Percentiles rank a stretch among this genome's conserved stretches.
These are phyloP conservation scores for Ophiostoma ulmi DNA, from an alignment of 2,329 filamentous ascomycete genomes.

Conservation along the genomic window DNA sequence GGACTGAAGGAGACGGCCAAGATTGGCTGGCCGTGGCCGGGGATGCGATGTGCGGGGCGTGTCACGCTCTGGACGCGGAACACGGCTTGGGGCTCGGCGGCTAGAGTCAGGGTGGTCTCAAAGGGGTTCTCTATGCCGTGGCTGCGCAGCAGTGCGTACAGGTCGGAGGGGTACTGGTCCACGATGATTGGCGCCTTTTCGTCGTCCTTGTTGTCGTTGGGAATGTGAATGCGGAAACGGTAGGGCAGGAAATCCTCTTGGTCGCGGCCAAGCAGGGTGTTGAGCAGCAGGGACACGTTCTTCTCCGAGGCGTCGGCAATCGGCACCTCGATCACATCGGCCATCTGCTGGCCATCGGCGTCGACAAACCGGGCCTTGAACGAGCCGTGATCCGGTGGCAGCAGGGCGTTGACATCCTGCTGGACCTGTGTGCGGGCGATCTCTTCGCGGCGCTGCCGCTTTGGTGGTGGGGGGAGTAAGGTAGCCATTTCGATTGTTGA, in stretches of 20 bases:
- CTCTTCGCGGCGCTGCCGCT: constrained; percentile 74
- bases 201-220: constrained; percentile 37
- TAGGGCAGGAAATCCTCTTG: constrained; percentile 57
- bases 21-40: constrained; percentile 88
- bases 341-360: constrained; percentile 65
- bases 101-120: constrained; percentile 48
- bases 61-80: constrained; percentile 91
- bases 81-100: constrained; percentile 76
- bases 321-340: constrained; percentile 67
- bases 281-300: constrained; percentile 81
- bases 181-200: constrained; percentile 39
- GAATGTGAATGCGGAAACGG: constrained; percentile 56
- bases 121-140: constrained; percentile 56
- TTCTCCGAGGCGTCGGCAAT: constrained; percentile 81
- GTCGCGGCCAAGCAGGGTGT: constrained; percentile 68
- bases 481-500: constrained; percentile 33
- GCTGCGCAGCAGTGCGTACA: constrained; percentile 49
- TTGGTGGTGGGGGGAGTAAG: constrained; percentile 42
- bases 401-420: constrained; percentile 65
- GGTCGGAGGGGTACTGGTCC: constrained; percentile 52
- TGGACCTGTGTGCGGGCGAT: constrained; percentile 67
- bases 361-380: constrained; percentile 86
- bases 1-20: constrained; percentile 83
- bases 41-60: constrained; percentile 79
- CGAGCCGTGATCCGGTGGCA: constrained; percentile 65